Base-by-base conservation (phyloP, 768 basidiomycete genomes). In the Auricularia heimuer region DNA sequence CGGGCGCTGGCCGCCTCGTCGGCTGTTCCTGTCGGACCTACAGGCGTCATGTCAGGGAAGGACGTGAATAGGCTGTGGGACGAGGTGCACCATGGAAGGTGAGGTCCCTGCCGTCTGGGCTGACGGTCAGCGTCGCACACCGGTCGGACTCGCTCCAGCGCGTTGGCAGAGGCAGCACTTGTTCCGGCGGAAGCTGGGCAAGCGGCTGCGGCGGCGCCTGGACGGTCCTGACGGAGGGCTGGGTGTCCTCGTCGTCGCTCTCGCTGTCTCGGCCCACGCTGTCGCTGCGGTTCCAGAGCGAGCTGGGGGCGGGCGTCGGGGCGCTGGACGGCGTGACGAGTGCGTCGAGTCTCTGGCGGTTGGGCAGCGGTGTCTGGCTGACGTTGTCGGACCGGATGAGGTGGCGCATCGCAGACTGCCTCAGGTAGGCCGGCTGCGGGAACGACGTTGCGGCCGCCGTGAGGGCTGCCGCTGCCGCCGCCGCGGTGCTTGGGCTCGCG, bases 1-100 rank as follows among this genome's bases (percentile, higher is more conserved):
- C 93, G 83, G 3, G 90, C 89, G 51, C 94, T 82, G 11, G 92
- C 91, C 0, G 93, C 92, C 64, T 96, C 94, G 65, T 94, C 92
- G 12, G 84, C 85, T 62, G 75, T 81, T 65, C 78, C 79, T 8
- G 81, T 79, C 12, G 80, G 75, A 64, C 86, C 85, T 82, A 69
- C 70, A 51, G 18, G 54, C 65, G 11, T 66, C n/a, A 58, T 58
- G 29, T 65, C 51, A 67, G 33, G 51, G 63, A 29, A 51, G 16
- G 39, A 36, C 14, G 54, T 24, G 34, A 61, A 33, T 61, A 65
- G 35, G 65, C 63, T 44, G 60, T 56, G 34, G 4, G n/a, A 37
- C 21, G 36, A 58, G 21, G 68, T 77, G 65, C 67, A 89, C 91
- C 88, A 66, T 86, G 80, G 72, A 86, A 90, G 24, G 81, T 81